phyloP scores from a whole-genome alignment of 306 rosid species.

The Albizia julibrissin region DNA sequence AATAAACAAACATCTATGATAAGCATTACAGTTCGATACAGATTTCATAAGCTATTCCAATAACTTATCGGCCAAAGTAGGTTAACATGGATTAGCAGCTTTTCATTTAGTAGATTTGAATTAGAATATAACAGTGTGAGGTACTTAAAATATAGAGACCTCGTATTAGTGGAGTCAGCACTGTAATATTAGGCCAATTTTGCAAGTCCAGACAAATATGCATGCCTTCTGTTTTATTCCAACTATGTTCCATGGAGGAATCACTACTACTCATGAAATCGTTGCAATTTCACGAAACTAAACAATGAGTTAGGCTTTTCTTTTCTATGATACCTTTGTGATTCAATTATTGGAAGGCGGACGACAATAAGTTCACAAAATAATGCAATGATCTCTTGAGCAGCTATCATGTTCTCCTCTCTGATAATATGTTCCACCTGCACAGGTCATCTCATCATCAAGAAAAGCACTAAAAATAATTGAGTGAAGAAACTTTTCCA shows the following conservation, averaged over 20 bases:
- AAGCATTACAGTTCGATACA: neutral
- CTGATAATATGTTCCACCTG: constrained; percentile 95
- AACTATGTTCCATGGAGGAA: neutral
- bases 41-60: neutral
- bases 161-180: too few species aligned
- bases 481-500: neutral
- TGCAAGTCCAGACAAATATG: too few species aligned
- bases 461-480: neutral
- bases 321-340: constrained; percentile 65
- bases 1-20: neutral
- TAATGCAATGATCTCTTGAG: constrained; percentile 91
- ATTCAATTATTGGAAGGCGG: constrained; percentile 89
- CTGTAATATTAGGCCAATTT: too few species aligned
- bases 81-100: neutral
- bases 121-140: neutral
- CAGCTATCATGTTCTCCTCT: constrained; percentile 99
- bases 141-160: neutral
- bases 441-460: constrained; percentile 21
- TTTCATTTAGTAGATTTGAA: neutral
- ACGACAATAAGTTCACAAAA: constrained; percentile 80
- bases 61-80: neutral
- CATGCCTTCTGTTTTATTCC: too few species aligned
- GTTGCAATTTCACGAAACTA: constrained; percentile 12
- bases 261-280: constrained; percentile 5
- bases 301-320: constrained; percentile 4